Evolutionary conservation across 139 green algal species (phyloP).

Genomic region (Chara braunii): DNA sequence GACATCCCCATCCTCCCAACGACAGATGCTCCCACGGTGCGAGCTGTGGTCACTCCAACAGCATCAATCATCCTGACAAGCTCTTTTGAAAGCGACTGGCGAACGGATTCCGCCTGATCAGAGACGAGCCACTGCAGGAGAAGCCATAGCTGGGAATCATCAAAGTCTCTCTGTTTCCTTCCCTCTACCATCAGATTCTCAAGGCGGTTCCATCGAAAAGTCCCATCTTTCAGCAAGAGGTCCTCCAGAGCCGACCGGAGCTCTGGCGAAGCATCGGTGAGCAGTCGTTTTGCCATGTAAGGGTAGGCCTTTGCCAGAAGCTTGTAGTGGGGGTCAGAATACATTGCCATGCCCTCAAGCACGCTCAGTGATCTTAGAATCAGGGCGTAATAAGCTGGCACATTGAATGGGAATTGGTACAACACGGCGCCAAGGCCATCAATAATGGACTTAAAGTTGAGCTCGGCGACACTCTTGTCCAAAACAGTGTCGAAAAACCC

Average conservation of each 20-base stretch:
- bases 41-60: background rate
- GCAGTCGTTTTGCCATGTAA: conserved; percentile 87
- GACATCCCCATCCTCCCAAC: background rate
- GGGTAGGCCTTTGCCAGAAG: conserved; percentile 83
- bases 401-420: conserved; percentile 72
- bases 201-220: conserved; percentile 55
- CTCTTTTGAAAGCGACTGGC: conserved; percentile 21
- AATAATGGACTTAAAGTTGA: conserved; percentile 96
- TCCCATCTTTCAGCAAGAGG: conserved; percentile 34
- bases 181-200: conserved; percentile 78
- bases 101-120: conserved; percentile 9
- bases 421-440: conserved; percentile 90
- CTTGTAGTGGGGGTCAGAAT: conserved; percentile 46
- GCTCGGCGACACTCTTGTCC: conserved; percentile 50
- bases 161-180: conserved; percentile 65
- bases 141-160: conserved; percentile 74
- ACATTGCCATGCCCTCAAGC: conserved; percentile 69
- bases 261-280: conserved; percentile 69
- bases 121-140: conserved; percentile 69
- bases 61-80: conserved; percentile 7
- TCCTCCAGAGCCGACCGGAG: conserved; percentile 27
- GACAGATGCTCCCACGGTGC: background rate
- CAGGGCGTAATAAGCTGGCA: conserved; percentile 92
- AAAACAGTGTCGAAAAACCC: conserved; percentile 94
- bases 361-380: conserved; percentile 91